Conservation (phyloP, 1,284 basidiomycete species). For the Gymnopus androsaceus region DNA sequence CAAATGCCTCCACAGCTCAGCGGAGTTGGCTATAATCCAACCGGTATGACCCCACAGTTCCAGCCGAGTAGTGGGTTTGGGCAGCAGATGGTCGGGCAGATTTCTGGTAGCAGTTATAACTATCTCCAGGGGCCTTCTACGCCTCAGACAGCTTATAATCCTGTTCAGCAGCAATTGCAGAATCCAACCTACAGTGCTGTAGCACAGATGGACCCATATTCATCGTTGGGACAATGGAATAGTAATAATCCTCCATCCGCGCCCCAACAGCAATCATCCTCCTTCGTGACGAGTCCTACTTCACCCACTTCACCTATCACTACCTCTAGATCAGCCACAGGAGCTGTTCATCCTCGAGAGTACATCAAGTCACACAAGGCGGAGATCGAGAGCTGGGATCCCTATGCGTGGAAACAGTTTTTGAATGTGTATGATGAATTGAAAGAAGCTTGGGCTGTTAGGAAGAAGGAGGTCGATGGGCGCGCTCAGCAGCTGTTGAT, state of each 20-base stretch:
- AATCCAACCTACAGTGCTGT: conserved; percentile 39
- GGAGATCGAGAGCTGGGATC: conserved; percentile 60
- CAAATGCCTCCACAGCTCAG: conserved; percentile 12
- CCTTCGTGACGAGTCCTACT: conserved; percentile 22
- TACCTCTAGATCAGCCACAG: conserved; percentile 33
- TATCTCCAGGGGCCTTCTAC: conserved; percentile 37
- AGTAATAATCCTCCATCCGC: conserved; percentile 18
- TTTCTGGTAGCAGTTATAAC: conserved; percentile 42
- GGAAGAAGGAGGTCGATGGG: conserved; percentile 48
- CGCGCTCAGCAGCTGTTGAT: conserved; percentile 42
- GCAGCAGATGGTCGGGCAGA: conserved; percentile 31
- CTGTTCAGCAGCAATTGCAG: conserved; percentile 42
- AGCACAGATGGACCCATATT: conserved; percentile 59
- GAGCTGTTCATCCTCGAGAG: conserved; percentile 54
- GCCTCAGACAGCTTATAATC: conserved; percentile 31
- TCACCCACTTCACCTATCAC: conserved; percentile 19
- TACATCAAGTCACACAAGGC: conserved; percentile 54
- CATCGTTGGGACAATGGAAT: conserved; percentile 42
- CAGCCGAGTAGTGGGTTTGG: conserved; percentile 41
- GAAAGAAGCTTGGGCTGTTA: conserved; percentile 50
- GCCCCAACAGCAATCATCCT: conserved; percentile 26
- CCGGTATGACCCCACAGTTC: conserved; percentile 25
- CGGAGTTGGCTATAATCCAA: conserved; percentile 5
- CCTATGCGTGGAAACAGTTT: conserved; percentile 59
- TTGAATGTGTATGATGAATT: conserved; percentile 52